Evolutionary conservation across 2,329 filamentous ascomycete genomes (phyloP).

Genomic region (Aspergillus ibericus): DNA sequence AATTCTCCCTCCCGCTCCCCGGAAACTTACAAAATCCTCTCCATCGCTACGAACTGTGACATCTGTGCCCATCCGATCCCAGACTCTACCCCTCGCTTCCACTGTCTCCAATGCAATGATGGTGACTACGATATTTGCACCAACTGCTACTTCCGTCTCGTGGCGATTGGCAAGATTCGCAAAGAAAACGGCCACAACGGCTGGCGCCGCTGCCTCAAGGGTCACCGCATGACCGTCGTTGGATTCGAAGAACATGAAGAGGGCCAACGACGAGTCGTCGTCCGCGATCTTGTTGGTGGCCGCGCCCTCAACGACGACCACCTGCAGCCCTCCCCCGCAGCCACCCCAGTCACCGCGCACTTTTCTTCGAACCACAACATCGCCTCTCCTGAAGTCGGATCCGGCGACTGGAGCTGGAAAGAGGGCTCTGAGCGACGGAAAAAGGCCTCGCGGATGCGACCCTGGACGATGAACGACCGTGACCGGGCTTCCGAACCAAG

Average conservation of each 20-base stretch:
- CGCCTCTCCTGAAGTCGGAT: slow-evolving; percentile 28
- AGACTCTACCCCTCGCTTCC: slow-evolving; percentile 68
- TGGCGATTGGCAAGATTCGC: slow-evolving; percentile 64
- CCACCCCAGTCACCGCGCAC: not conserved
- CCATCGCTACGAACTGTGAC: slow-evolving; percentile 75
- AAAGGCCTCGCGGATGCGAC: slow-evolving; percentile 37
- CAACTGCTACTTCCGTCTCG: slow-evolving; percentile 71
- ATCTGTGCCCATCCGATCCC: slow-evolving; percentile 73
- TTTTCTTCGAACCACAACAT: slow-evolving; percentile 25
- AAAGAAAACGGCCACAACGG: slow-evolving; percentile 74
- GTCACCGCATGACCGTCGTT: slow-evolving; percentile 81
- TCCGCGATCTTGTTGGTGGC: slow-evolving; percentile 76
- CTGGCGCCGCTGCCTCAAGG: slow-evolving; percentile 77
- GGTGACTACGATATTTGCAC: slow-evolving; percentile 89
- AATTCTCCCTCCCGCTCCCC: slow-evolving; percentile 28
- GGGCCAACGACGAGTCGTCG: slow-evolving; percentile 66
- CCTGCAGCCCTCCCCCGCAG: slow-evolving; percentile 30
- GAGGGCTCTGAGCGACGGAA: slow-evolving; percentile 41
- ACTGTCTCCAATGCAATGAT: slow-evolving; percentile 73
- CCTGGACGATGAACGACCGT: slow-evolving; percentile 10
- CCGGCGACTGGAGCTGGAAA: slow-evolving; percentile 46
- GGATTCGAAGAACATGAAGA: slow-evolving; percentile 69
- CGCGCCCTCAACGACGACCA: slow-evolving; percentile 64
- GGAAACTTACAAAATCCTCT: slow-evolving; percentile 64
- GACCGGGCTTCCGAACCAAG: slow-evolving; percentile 15